Conservation (phyloP, 2,329 filamentous ascomycete genomes). For the Colletotrichum sp. region DNA sequence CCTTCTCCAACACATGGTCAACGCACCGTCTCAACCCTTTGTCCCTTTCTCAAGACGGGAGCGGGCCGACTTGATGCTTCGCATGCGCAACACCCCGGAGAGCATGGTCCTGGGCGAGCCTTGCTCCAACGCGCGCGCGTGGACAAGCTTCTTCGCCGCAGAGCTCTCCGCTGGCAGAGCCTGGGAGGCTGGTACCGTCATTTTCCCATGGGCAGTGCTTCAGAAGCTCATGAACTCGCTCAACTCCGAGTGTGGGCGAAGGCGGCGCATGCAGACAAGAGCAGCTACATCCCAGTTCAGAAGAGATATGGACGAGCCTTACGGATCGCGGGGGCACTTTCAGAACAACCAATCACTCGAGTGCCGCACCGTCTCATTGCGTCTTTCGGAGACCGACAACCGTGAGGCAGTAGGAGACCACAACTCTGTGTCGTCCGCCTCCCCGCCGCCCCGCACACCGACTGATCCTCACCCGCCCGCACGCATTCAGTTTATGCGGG, state of each 20-base stretch:
- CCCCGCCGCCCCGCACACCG: slow-evolving; percentile 1
- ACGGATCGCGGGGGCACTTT: not conserved
- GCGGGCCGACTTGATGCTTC: slow-evolving; percentile 4
- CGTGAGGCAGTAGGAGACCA: not conserved
- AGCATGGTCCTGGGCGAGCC: slow-evolving; percentile 12
- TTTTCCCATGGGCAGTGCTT: slow-evolving; percentile 11
- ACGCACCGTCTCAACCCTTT: slow-evolving; percentile 4
- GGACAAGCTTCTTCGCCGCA: slow-evolving; percentile 14
- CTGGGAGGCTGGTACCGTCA: slow-evolving; percentile 11
- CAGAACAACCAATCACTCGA: not conserved
- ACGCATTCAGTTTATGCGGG: slow-evolving; percentile 5
- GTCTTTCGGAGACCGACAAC: not conserved
- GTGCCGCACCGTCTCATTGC: not conserved
- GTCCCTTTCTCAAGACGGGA: slow-evolving; percentile 4
- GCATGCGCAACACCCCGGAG: slow-evolving; percentile 8
- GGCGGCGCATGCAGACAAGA: not conserved
- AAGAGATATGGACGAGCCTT: not conserved
- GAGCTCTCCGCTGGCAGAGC: slow-evolving; percentile 9
- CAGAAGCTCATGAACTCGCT: slow-evolving; percentile 17
- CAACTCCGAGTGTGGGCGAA: slow-evolving; percentile 5
- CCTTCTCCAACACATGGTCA: slow-evolving; percentile 16
- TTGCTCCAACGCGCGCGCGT: slow-evolving; percentile 15
- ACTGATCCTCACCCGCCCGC: not conserved
- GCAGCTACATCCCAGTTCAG: not conserved
- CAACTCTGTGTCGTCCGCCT: not conserved